phyloP scores from a whole-genome alignment of 352 stramenopile genomes.

The Phytophthora lateralis region DNA sequence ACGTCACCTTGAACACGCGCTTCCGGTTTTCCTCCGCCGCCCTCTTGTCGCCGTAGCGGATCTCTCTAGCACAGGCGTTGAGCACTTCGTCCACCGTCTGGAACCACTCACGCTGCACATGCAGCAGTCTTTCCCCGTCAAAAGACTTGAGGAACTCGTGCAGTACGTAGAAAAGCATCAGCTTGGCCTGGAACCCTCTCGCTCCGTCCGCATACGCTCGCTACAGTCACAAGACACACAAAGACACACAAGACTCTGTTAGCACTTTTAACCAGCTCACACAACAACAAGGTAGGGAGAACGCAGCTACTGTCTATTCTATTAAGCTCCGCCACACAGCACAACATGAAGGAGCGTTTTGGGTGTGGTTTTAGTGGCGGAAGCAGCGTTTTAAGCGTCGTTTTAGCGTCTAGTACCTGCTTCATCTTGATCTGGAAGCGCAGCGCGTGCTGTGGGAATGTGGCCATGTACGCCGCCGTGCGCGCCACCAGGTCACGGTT shows the following conservation, averaged over 20 bases:
- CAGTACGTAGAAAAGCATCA: slow-evolving; percentile 89
- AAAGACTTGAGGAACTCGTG: slow-evolving; percentile 89
- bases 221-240: slow-evolving; percentile 36
- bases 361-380: slow-evolving; percentile 19
- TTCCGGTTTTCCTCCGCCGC: slow-evolving; percentile 72
- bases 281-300: slow-evolving; percentile 1
- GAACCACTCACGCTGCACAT: slow-evolving; percentile 80
- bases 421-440: slow-evolving; percentile 91
- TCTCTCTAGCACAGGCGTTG: slow-evolving; percentile 70
- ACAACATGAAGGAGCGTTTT: slow-evolving; percentile 2
- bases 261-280: slow-evolving; percentile 4
- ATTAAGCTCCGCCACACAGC: slow-evolving; percentile 28
- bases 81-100: slow-evolving; percentile 82
- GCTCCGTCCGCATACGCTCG: slow-evolving; percentile 59
- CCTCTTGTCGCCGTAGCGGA: slow-evolving; percentile 68
- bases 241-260: slow-evolving; percentile 18
- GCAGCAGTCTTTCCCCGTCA: slow-evolving; percentile 53
- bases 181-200: slow-evolving; percentile 74
- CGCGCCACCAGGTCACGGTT: slow-evolving; percentile 75
- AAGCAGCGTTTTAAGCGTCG: slow-evolving; percentile 22
- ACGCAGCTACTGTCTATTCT: slow-evolving; percentile 31
- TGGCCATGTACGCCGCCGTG: slow-evolving; percentile 76
- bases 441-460: slow-evolving; percentile 71
- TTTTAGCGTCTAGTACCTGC: slow-evolving; percentile 61
- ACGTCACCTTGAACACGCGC: slow-evolving; percentile 72